Base-by-base conservation (phyloP, 2,329 filamentous ascomycete species). In the Penicillium crustosum region DNA sequence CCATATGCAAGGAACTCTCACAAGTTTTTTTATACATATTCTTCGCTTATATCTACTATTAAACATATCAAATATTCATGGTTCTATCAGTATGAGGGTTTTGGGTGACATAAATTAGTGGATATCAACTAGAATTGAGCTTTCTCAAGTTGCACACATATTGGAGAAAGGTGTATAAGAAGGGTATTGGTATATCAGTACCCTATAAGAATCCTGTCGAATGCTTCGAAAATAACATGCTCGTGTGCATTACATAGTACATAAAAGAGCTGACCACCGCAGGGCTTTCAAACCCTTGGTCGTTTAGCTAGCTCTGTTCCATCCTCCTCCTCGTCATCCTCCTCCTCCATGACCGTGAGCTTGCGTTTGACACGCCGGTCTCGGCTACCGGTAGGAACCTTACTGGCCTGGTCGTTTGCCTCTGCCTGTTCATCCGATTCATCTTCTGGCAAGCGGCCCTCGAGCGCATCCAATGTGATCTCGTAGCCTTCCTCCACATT, bases 401-500 rank as follows among this genome's bases (percentile, higher is more conserved):
- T 55, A 21, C 47, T 35, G 5, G 21, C 31, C 29, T 43, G 31
- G 0, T 42, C 29, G 7, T 43, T 43, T 35, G 27, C 29, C n/a
- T 53, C 49, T 35, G 33, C 41, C 33, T 63, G 53, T 21, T 58
- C 61, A 12, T 59, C 49, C 13, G 61, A 45, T 19, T 57, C 66
- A 5, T 15, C 42, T 13, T 57, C 49, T 27, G 60, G 60, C 47
- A 63, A 45, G 21, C 64, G 70, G n/a, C 60, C 59, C 50, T 62
- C 54, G 3, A 67, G 54, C 10, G 61, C 63, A 27, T 72, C 81
- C 17, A 88, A 69, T 45, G 85, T 73, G 56, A 80, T 77, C 55
- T 82, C 79, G 69, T 86, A 88, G 45, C 85, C 84, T 48, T 82
- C 81, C 61, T 85, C 79, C 44, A 86, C 82, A 60, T 78, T 82